Percentiles rank a stretch among this genome's conserved stretches.
Conservation (phyloP, 352 stramenopile genomes). For the Globisporangium okanoganense region DNA sequence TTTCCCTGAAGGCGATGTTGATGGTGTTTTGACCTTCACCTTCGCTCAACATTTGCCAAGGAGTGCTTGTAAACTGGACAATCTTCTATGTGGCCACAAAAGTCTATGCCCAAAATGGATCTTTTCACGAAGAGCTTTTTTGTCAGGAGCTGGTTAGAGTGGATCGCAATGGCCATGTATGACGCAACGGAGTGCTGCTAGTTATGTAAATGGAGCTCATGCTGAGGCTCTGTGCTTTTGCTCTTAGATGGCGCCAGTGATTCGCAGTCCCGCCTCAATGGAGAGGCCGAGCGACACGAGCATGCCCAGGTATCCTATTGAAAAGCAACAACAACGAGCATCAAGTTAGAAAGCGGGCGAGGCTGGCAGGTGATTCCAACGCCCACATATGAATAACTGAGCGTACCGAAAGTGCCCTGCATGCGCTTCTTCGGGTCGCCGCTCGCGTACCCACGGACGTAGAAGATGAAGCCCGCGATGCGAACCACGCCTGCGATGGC, state of each 20-base stretch:
- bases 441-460: conserved; percentile 61
- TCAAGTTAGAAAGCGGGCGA: background rate
- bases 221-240: background rate
- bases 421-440: conserved; percentile 63
- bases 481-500: conserved; percentile 46
- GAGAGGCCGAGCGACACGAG: conserved; percentile 26
- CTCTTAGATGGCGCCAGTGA: conserved; percentile 2
- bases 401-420: conserved; percentile 50
- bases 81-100: background rate
- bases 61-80: background rate
- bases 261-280: conserved; percentile 9
- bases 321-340: background rate
- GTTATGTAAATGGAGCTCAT: background rate
- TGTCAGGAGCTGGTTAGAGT: background rate
- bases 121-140: background rate
- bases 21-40: background rate
- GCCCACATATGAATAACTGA: background rate
- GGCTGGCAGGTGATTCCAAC: background rate
- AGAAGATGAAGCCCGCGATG: conserved; percentile 49
- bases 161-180: background rate
- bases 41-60: background rate
- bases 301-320: conserved; percentile 51
- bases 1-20: background rate
- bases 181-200: background rate
- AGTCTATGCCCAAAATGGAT: background rate